Evolutionary conservation across 2,329 filamentous ascomycete species (phyloP), one percentile per base, ranked within the genome.

Genomic region (Bipolaris gigantea): DNA sequence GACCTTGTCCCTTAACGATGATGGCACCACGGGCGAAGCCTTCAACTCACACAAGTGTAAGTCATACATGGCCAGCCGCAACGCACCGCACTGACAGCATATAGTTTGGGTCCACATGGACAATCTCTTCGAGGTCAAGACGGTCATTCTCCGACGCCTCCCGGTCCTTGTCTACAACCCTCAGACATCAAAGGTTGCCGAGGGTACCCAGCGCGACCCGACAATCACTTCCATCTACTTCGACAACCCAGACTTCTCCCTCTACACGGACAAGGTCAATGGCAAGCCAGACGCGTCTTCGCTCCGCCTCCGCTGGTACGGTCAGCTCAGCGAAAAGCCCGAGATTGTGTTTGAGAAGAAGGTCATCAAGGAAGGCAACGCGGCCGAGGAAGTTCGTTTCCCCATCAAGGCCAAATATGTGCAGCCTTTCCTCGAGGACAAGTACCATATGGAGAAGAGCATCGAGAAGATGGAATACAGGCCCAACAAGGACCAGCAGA

Each of bases 51-150:
- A 93, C 76, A 97, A 96, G 76, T 97, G 87, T 89, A 80, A 72
- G 85, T 73, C 23, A 25, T 16, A 25, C 13, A 7, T 30, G 16
- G 7, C 4, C n/a, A 15, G n/a, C 18, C n/a, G 25, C 38, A 49
- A 48, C 13, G 16, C 25, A 43, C 27, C 30, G 13, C 57, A 59
- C 69, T 80, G 67, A 80, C 48, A 52, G 10, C 3, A 19, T 50
- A 51, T 44, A 89, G 86, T 96, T 79, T 99, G 94, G 94, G 88
- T 99, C 5, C 94, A 99, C 73, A 84, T 86, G 30, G 94, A 99
- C 68, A 97, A 99, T 76, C 81, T 97, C 25, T 85, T 97, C 63
- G 94, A 99, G 78, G 91, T 97, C 73, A 97, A 97, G 82, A 97
- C 94, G 5, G 87, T 91, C 67, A 95, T 99, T 57, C 84, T 97